Evolutionary conservation across 768 basidiomycete genomes (phyloP), one percentile per base, ranked within the genome.

Genomic region (Phlebiopsis flavidoalba): DNA sequence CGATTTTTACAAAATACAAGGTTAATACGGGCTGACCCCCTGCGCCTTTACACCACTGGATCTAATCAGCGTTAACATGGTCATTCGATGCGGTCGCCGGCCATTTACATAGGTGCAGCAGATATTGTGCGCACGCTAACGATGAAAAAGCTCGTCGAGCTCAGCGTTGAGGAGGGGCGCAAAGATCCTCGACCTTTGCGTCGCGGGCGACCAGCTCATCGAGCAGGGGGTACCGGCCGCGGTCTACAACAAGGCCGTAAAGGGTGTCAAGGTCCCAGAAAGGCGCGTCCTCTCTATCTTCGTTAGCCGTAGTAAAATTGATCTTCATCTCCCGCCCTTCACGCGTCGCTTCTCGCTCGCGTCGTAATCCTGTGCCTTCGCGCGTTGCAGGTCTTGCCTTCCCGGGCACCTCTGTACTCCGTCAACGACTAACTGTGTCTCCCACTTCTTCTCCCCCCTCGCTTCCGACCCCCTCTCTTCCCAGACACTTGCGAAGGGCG

Each of bases 371-470:
- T 53, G 52, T 37, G 45, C 53, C 40, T 17, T 12, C 26, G 50
- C 52, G 14, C 21, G n/a, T 21, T 26, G 8, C 51, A 95, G 93
- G 93, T 58, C 80, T 96, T 71, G 93, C 94, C 1, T 98, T 98
- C 82, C 97, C 97, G n/a, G n/a, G n/a, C 17, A 98, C 97, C 17
- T 86, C 82, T 67, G 77, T 99, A n/a, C 66, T 95, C 94, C 24
- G 87, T 98, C 66, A 98, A 98, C 85, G 95, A 97, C 76, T 82
- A 95, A 97, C 76, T 82, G 86, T 67, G 94, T 98, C 63, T 87
- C 93, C 47, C 93, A 98, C 76, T 97, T 94, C 80, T n/a, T n/a
- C 26, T 95, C 95, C 11, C 97, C 97, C n/a, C 85, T 98, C 58
- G 87, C 87, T 80, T 92, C 91, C 40, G 91, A 94, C 76, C 75